Evolutionary conservation across 2,329 filamentous ascomycete species (phyloP), one percentile per base, ranked within the genome.

Genomic region (Talaromyces sp.): DNA sequence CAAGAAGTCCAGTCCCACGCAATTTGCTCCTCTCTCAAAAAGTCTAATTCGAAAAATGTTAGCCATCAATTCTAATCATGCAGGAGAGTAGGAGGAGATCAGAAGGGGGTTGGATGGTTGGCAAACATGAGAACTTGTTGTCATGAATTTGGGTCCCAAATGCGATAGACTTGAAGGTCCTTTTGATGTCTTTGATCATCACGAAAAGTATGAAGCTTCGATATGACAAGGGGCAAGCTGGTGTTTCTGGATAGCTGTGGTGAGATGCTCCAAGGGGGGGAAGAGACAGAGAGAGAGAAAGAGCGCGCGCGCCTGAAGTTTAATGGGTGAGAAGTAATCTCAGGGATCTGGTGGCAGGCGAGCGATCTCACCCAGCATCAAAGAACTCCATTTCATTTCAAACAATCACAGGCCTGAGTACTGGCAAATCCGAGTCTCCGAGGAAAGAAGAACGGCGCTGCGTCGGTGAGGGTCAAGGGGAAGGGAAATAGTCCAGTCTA

Each of bases 1-100:
- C 32, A 96, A 83, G 72, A 96, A 99, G 77, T 99, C 95, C 19
- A 98, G 84, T 17, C 95, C 95, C 47, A 96, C 92, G 69, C 85
- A 88, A 32, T 84, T 84, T 30, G 92, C 90, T 65, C 90, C 95
- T 67, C 95, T 90, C 74, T 99, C 93, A 72, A 98, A 98, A 9
- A 98, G 84, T 68, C 95, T 99, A 68, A 60, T 55, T 42, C 57
- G 42, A 63, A 64, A 59, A 1, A 69, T 65, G 74, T 81, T 67
- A 84, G 81, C 70, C 71, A 65, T 51, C n/a, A 57, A 47, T 60
- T 28, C 27, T n/a, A n/a, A 57, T 25, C n/a, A 58, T 55, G 32
- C 19, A 57, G 36, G 62, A 59, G 33, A 62, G 19, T 65, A 58
- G 39, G 59, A 63, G 54, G 59, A 55, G 62, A 64, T 68, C 69